Conservation (phyloP, 1,139 yeast species). For the Magnusiomyces tetraspermus region DNA sequence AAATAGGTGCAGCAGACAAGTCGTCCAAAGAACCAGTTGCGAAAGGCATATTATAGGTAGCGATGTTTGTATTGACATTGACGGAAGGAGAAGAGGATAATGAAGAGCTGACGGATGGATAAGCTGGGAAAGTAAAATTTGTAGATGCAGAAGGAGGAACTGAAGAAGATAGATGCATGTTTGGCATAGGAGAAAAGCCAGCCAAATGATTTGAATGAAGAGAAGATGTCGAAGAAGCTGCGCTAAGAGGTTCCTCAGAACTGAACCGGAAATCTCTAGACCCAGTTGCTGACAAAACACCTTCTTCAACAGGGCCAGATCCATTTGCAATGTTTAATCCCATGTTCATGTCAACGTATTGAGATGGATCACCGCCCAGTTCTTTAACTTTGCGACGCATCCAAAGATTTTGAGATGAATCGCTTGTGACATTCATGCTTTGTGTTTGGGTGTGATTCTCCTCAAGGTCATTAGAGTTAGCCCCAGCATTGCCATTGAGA, state of each 20-base stretch:
- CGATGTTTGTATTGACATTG: too few species aligned
- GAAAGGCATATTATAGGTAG: too few species aligned
- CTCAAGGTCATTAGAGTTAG: too few species aligned
- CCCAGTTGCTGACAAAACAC: background rate
- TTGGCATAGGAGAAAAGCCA: constrained; percentile 1
- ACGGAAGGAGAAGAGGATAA: background rate
- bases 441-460: background rate
- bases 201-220: background rate
- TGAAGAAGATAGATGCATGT: background rate
- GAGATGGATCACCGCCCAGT: background rate
- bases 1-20: background rate
- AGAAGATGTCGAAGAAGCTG: background rate
- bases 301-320: background rate
- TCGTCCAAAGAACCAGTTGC: background rate
- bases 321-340: background rate
- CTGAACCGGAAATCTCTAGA: background rate
- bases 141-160: background rate
- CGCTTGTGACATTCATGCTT: background rate
- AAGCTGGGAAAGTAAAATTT: background rate
- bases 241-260: background rate
- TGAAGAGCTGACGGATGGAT: background rate
- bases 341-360: background rate
- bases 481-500: too few species aligned
- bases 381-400: constrained; percentile 13
- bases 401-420: constrained; percentile 8